phyloP scores from a whole-genome alignment of 1,139 yeast species.

The Kurtzmaniella quercitrusa region DNA sequence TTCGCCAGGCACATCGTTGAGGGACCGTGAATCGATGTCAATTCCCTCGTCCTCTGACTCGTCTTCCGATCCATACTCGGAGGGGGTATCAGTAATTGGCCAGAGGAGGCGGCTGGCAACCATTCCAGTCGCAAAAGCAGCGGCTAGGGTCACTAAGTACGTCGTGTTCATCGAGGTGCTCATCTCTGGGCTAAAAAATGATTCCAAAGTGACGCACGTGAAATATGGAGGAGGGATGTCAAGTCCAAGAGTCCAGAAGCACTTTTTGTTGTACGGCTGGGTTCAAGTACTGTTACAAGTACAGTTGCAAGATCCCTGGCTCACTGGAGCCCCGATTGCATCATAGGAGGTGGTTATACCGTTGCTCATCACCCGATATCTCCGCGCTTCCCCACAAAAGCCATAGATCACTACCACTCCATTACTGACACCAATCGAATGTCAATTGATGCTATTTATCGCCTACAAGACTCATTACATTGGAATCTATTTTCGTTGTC shows the following conservation, averaged over 20 bases:
- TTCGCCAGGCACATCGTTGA: slow-evolving; percentile 69
- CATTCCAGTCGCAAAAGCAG: neutral
- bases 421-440: too few species aligned
- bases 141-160: neutral
- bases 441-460: too few species aligned
- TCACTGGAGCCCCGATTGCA: too few species aligned
- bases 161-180: neutral
- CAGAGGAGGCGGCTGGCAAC: neutral
- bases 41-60: slow-evolving; percentile 47
- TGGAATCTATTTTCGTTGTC: too few species aligned
- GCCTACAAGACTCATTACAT: too few species aligned
- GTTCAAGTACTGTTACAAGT: too few species aligned
- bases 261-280: too few species aligned
- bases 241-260: too few species aligned
- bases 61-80: slow-evolving; percentile 32
- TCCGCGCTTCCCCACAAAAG: neutral
- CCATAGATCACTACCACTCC: neutral
- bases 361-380: neutral
- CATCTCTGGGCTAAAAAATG: neutral
- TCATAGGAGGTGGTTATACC: too few species aligned
- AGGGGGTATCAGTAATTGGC: neutral
- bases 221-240: neutral
- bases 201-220: neutral
- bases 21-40: slow-evolving; percentile 50
- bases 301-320: too few species aligned